Base-by-base conservation (phyloP, 2,329 filamentous ascomycete genomes). In the Paracoccidioides brasiliensis region DNA sequence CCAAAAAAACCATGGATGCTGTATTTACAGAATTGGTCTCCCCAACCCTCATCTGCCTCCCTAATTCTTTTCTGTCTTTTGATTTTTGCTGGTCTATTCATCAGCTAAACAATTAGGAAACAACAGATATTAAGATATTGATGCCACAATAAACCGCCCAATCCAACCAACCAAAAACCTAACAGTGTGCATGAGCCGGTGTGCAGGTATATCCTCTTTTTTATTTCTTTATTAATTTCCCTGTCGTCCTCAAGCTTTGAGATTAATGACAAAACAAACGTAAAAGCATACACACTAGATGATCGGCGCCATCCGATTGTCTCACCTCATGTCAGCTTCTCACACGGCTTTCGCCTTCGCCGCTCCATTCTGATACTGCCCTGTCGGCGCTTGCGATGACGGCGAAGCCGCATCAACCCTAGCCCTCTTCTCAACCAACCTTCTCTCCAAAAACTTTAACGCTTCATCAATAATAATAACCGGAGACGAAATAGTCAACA, bases 401-500 rank as follows among this genome's bases (percentile, higher is more conserved):
- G 33, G 6, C 30, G 45, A 35, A 9, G n/a, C 45, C 15, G 35
- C 46, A 30, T 9, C 46, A 49, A 38, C n/a, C 14, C 22, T 32
- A 8, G 46, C 5, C 33, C 33, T 30, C 46, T n/a, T 37, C 12
- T 38, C 8, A 35, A 33, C 32, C 3, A 49, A 10, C 33, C 46
- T 35, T 32, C 46, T 22, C n/a, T 49, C 46, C 32, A 49, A 15
- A 28, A 35, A 49, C 46, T 49, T 49, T n/a, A 49, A 37, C 6
- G 22, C 14, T 5, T 49, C 46, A 49, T 49, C 46, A 6, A 49
- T 49, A 22, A 49, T 32, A 84, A 98, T 86, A 61, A 98, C 94
- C 45, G 93, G 93, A 15, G 84, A 84, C 72, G 90, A 96, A 68
- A 97, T 93, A 37, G 78, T 72, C 60, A 96, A 67, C 49, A 98